Percentiles rank a stretch among this genome's conserved stretches.
Conservation (phyloP, 192 early-diverging fungal genomes). For the Backusella westeae region DNA sequence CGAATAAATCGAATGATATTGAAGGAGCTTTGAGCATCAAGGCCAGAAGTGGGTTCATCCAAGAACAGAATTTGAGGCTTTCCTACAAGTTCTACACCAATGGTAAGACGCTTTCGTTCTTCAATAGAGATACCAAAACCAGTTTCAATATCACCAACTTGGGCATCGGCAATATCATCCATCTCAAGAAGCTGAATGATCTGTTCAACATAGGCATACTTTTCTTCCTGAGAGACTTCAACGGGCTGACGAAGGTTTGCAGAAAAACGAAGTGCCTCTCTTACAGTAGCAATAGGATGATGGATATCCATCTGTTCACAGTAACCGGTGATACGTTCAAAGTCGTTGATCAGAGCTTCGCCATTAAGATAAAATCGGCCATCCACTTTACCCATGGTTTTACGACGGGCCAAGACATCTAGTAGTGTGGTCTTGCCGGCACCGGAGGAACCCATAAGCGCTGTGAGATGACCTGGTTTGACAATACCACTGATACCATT, state of each 20-base stretch:
- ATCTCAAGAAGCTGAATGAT: conserved; percentile 75
- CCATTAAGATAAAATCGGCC: conserved; percentile 69
- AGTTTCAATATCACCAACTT: conserved; percentile 67
- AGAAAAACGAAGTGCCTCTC: conserved; percentile 75
- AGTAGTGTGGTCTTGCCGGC: conserved; percentile 77
- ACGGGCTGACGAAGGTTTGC: conserved; percentile 72
- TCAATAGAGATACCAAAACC: conserved; percentile 83
- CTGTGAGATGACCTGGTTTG: conserved; percentile 68
- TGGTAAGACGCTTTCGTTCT: conserved; percentile 84
- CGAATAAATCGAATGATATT: conserved; percentile 75
- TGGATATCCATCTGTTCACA: conserved; percentile 87
- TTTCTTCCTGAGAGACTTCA: conserved; percentile 56
- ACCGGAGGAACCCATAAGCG: conserved; percentile 75
- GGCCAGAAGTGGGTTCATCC: conserved; percentile 88
- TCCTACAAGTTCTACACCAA: conserved; percentile 82
- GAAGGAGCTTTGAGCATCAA: conserved; percentile 75
- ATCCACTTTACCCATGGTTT: conserved; percentile 62
- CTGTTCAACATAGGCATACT: conserved; percentile 70
- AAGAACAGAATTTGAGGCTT: conserved; percentile 78
- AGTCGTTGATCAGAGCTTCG: conserved; percentile 55
- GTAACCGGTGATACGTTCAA: conserved; percentile 73
- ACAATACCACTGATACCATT: conserved; percentile 69
- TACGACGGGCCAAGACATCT: conserved; percentile 73
- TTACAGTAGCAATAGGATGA: conserved; percentile 70
- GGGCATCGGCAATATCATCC: conserved; percentile 67